phyloP scores from a whole-genome alignment of 2,329 filamentous ascomycete species.

The Cordyceps javanica region DNA sequence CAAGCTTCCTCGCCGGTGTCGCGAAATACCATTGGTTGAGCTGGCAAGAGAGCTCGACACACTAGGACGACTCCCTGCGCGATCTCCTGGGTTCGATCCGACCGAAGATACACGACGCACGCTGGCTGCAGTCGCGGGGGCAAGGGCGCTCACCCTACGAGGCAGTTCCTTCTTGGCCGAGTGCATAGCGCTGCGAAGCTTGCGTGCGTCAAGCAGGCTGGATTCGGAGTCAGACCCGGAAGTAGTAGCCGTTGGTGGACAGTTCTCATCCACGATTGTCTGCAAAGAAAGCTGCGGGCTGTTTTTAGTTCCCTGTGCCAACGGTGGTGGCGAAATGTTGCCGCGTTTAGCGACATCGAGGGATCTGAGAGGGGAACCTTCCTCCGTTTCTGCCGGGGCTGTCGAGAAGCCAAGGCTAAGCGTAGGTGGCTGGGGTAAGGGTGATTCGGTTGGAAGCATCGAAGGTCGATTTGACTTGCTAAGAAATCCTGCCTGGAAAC shows the following conservation, averaged over 20 bases:
- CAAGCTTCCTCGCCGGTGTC: slow-evolving; percentile 43
- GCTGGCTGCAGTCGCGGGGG: slow-evolving; percentile 28
- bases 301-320: slow-evolving; percentile 24
- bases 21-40: slow-evolving; percentile 49
- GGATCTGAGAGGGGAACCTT: slow-evolving; percentile 40
- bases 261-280: slow-evolving; percentile 45
- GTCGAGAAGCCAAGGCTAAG: slow-evolving; percentile 54
- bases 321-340: slow-evolving; percentile 41
- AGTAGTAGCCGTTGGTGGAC: slow-evolving; percentile 36
- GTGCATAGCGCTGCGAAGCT: slow-evolving; percentile 50
- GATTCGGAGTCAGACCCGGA: slow-evolving; percentile 42
- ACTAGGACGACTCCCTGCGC: slow-evolving; percentile 23
- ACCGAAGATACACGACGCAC: slow-evolving; percentile 41
- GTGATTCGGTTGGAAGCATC: slow-evolving; percentile 49
- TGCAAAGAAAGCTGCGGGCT: slow-evolving; percentile 30
- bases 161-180: slow-evolving; percentile 42
- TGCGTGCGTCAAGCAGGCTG: slow-evolving; percentile 44
- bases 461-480: slow-evolving; percentile 45
- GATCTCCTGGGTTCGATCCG: slow-evolving; percentile 26
- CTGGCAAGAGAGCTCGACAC: slow-evolving; percentile 41
- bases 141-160: slow-evolving; percentile 35
- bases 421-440: slow-evolving; percentile 49
- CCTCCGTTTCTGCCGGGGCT: slow-evolving; percentile 24
- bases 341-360: slow-evolving; percentile 46
- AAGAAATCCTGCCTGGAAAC: slow-evolving; percentile 86